Percentiles rank a stretch among this genome's conserved stretches.
Conservation (phyloP, 805 yeast species). For the Danielia reshetovae region DNA sequence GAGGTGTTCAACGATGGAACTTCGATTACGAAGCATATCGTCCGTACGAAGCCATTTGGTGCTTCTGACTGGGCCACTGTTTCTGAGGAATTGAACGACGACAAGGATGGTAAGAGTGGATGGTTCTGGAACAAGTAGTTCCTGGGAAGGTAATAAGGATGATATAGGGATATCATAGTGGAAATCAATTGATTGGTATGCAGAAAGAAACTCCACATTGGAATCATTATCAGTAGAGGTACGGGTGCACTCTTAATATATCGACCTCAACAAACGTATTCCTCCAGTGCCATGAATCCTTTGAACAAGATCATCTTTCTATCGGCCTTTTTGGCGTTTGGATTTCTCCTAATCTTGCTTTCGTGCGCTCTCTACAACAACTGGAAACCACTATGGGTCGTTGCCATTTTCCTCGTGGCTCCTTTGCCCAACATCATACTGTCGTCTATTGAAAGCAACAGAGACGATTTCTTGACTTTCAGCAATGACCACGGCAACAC, state of each 20-base stretch:
- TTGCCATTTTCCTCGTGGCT: constrained; percentile 39
- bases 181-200: too few relatives aligned
- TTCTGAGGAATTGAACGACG: constrained; percentile 21
- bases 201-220: too few relatives aligned
- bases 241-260: background rate
- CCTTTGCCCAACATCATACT: constrained; percentile 43
- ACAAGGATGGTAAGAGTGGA: constrained; percentile 12
- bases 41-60: constrained; percentile 31
- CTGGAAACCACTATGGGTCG: constrained; percentile 37
- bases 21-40: constrained; percentile 24
- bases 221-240: background rate
- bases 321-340: constrained; percentile 43
- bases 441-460: constrained; percentile 31
- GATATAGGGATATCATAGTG: too few relatives aligned
- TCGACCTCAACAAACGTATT: background rate
- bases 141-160: too few relatives aligned
- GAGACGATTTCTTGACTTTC: constrained; percentile 43
- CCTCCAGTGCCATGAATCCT: constrained; percentile 32
- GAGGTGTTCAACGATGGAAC: constrained; percentile 38
- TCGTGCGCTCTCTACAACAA: constrained; percentile 44
- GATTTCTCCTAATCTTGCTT: constrained; percentile 39
- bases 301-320: constrained; percentile 44
- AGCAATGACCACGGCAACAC: constrained; percentile 36
- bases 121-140: constrained; percentile 22
- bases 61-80: constrained; percentile 32